Evolutionary conservation across 2,329 filamentous ascomycete species (phyloP).

Genomic region (Moelleriella libera): DNA sequence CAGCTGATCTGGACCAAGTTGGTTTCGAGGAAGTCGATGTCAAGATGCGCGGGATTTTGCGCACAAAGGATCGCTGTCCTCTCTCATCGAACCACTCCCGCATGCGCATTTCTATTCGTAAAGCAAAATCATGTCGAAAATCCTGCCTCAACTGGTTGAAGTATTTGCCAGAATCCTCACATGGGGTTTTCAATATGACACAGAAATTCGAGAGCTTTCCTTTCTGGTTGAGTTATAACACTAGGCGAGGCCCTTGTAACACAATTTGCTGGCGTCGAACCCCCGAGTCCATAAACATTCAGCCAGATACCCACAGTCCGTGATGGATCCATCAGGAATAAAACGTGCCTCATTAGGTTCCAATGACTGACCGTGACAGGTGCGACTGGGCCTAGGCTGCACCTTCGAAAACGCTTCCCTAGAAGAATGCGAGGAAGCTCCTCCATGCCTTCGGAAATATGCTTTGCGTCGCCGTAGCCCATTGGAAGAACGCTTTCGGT

Average conservation of each 20-base stretch:
- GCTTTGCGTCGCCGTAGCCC: constrained; percentile 37
- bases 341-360: constrained; percentile 36
- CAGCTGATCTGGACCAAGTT: constrained; percentile 1
- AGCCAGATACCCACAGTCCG: constrained; percentile 28
- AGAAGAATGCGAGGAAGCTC: constrained; percentile 26
- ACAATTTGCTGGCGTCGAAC: constrained; percentile 30
- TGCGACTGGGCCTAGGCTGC: constrained; percentile 37
- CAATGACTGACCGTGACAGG: constrained; percentile 34
- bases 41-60: neutral
- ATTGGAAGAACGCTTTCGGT: constrained; percentile 24
- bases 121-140: neutral
- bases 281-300: constrained; percentile 20
- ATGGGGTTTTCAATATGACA: constrained; percentile 10
- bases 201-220: neutral
- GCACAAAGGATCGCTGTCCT: neutral
- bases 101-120: neutral
- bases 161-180: constrained; percentile 1
- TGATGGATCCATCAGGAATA: constrained; percentile 32
- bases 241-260: constrained; percentile 3
- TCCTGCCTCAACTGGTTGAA: neutral
- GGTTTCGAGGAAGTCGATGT: neutral
- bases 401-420: constrained; percentile 19
- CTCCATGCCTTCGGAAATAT: constrained; percentile 32
- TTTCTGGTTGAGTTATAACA: neutral
- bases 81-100: too few species aligned